Conservation (phyloP, 1,139 yeast genomes). For the Taphrina betulina region DNA sequence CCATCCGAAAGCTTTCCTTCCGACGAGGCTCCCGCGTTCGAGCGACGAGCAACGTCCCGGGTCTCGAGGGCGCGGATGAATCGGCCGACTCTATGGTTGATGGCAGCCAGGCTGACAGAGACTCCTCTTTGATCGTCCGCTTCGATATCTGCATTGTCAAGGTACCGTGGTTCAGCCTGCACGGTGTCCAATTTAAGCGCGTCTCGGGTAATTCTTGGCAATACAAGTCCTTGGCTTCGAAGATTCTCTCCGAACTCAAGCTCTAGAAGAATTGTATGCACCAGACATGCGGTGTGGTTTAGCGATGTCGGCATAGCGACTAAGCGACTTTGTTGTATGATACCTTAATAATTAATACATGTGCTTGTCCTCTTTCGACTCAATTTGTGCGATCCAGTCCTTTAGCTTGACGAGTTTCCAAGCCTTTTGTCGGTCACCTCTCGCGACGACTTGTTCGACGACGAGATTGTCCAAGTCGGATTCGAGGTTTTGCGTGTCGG, state of each 20-base stretch:
- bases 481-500: background rate
- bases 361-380: too few species aligned
- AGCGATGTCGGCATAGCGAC: too few species aligned
- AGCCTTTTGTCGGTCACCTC: background rate
- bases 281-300: too few species aligned
- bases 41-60: constrained; percentile 4
- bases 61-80: constrained; percentile 10
- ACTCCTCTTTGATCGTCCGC: constrained; percentile 56
- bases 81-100: constrained; percentile 22
- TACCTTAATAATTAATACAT: too few species aligned
- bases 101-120: background rate
- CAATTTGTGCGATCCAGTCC: background rate
- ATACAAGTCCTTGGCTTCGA: constrained; percentile 34
- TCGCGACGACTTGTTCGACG: background rate
- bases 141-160: constrained; percentile 92
- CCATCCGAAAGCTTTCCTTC: constrained; percentile 24
- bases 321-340: too few species aligned
- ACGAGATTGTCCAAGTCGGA: background rate
- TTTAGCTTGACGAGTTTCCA: constrained; percentile 3
- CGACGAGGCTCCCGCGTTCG: constrained; percentile 21
- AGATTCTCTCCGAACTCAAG: constrained; percentile 31
- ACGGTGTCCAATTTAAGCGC: constrained; percentile 94
- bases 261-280: too few species aligned
- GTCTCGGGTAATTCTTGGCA: constrained; percentile 89
- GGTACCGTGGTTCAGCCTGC: constrained; percentile 84